These are phyloP conservation scores for Candida methanosorbosa DNA, from an alignment of 805 yeast genomes.

Conservation along the genomic window DNA sequence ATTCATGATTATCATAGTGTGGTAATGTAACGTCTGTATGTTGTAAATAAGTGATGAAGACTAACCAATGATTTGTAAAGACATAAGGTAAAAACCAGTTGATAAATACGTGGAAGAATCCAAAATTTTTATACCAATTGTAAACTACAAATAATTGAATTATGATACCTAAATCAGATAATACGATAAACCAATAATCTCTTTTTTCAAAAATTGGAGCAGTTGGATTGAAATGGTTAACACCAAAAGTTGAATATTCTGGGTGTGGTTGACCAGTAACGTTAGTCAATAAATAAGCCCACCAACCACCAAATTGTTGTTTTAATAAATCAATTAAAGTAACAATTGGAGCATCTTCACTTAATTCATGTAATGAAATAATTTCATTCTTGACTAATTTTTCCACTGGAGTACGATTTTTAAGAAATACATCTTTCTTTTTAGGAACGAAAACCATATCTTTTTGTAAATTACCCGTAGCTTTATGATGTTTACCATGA, in stretches of 20 bases:
- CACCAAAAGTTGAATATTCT: conserved; percentile 18
- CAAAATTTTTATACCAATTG: conserved; percentile 53
- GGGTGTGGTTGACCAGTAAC: conserved; percentile 68
- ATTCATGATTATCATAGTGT: conserved; percentile 64
- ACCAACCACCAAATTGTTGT: conserved; percentile 80
- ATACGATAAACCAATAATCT: conserved; percentile 63
- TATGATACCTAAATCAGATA: conserved; percentile 67
- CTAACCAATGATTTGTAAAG: conserved; percentile 85
- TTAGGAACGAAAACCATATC: conserved; percentile 83
- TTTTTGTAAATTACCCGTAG: conserved; percentile 73
- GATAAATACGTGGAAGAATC: conserved; percentile 52
- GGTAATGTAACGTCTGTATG: conserved; percentile 77
- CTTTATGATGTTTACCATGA: conserved; percentile 86
- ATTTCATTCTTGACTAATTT: no score
- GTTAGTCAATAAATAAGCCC: conserved; percentile 53
- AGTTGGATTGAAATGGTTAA: conserved; percentile 60
- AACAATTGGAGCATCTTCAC: conserved; percentile 68
- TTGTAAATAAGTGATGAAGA: conserved; percentile 76
- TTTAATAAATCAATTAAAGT: conserved; percentile 46
- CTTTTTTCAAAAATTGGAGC: conserved; percentile 68
- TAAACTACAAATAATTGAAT: conserved; percentile 44
- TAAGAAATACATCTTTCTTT: conserved; percentile 48
- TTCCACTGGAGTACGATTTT: conserved; percentile 14
- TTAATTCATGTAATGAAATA: conserved; percentile 39
- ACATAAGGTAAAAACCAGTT: conserved; percentile 73